These are phyloP conservation scores for Ceratocystiopsis minuta DNA, from an alignment of 2,329 filamentous ascomycete genomes.

Conservation along the genomic window DNA sequence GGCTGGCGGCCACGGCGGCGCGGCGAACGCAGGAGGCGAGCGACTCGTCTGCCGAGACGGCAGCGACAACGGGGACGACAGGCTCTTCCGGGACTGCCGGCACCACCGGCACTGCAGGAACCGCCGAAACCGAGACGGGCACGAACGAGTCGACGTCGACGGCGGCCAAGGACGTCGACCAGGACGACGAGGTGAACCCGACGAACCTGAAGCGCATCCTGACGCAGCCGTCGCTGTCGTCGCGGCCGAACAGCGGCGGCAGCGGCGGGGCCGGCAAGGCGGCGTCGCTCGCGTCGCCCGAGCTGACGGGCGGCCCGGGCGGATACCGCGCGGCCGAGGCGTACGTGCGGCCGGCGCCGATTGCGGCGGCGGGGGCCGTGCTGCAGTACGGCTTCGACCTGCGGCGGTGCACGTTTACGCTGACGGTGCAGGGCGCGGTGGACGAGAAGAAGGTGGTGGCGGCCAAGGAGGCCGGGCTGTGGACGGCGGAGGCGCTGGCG, in stretches of 20 bases:
- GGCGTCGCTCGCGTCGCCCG: constrained; percentile 24
- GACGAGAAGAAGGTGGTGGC: constrained; percentile 1
- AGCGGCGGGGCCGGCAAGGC: not conserved
- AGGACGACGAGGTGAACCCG: constrained; percentile 47
- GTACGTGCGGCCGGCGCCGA: constrained; percentile 71
- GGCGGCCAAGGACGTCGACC: constrained; percentile 22
- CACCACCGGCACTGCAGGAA: too few species aligned
- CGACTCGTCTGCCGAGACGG: constrained; percentile 17
- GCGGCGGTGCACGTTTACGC: constrained; percentile 54
- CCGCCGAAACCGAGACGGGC: too few species aligned
- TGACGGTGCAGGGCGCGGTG: constrained; percentile 38
- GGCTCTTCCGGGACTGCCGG: too few species aligned
- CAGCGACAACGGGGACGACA: constrained; percentile 25
- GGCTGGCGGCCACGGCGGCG: constrained; percentile 20
- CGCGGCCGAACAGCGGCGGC: constrained; percentile 24
- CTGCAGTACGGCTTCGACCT: constrained; percentile 66
- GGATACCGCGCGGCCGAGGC: constrained; percentile 86
- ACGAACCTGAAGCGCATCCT: constrained; percentile 59
- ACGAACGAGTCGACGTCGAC: constrained; percentile 12
- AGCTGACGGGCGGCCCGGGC: constrained; percentile 37
- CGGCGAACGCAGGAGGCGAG: too few species aligned
- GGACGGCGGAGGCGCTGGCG: not conserved
- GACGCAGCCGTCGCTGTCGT: constrained; percentile 47
- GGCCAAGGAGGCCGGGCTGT: not conserved
- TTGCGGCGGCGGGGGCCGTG: constrained; percentile 55